Conservation (phyloP, 169 alveolate genomes). For the Neospora caninum region DNA sequence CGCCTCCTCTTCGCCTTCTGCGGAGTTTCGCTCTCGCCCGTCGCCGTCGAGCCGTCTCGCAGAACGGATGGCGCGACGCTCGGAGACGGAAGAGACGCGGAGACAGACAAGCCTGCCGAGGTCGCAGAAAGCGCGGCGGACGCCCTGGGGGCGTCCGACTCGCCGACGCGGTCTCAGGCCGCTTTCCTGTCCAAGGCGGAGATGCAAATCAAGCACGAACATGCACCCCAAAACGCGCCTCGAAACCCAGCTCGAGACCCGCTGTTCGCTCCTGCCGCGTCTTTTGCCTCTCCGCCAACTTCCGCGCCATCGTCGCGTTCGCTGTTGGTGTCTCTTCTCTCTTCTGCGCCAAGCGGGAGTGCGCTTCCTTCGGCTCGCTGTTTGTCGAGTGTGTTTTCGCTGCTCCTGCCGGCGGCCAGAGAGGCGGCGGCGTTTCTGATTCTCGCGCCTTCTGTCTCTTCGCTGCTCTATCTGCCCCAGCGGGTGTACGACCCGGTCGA, state of each 20-base stretch:
- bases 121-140: background rate
- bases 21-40: background rate
- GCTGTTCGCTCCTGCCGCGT: too few species aligned
- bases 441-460: background rate
- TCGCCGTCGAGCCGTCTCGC: background rate
- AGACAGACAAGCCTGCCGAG: too few species aligned
- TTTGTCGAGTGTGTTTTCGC: background rate
- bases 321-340: background rate
- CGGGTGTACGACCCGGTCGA: constrained; percentile 81
- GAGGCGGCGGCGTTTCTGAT: background rate
- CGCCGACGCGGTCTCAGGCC: too few species aligned
- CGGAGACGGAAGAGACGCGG: background rate
- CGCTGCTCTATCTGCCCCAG: constrained; percentile 66
- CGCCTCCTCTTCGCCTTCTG: background rate
- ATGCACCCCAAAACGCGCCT: too few species aligned
- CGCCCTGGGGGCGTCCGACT: too few species aligned
- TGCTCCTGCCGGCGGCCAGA: background rate
- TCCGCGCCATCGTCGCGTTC: background rate
- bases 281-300: too few species aligned
- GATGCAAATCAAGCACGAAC: too few species aligned
- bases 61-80: background rate
- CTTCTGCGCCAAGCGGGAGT: constrained; percentile 23
- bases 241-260: too few species aligned
- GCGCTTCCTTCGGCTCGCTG: background rate
- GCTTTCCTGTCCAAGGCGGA: too few species aligned